Percentiles rank a stretch among this genome's conserved stretches.
These are phyloP conservation scores for Kalanchoe fedtschenkoi DNA, from an alignment of 164 flowering plant species.

Conservation along the genomic window DNA sequence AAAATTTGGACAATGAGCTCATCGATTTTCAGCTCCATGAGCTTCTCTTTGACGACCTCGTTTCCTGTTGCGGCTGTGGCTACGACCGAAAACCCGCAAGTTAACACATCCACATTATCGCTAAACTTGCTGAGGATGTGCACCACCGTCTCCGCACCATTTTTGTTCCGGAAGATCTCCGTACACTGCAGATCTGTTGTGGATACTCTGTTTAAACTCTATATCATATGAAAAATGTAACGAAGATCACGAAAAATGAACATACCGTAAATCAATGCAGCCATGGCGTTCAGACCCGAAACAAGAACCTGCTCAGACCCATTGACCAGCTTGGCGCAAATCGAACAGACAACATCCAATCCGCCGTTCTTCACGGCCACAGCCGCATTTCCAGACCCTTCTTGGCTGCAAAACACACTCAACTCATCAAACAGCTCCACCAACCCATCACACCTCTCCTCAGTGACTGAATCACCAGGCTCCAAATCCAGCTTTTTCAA, in stretches of 20 bases:
- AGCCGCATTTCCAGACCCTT: conserved; percentile 51
- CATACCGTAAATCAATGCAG: conserved; percentile 58
- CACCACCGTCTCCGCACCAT: conserved; percentile 52
- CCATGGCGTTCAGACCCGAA: conserved; percentile 44
- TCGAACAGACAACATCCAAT: conserved; percentile 48
- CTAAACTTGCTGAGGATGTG: conserved; percentile 28
- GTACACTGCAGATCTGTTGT: conserved; percentile 74
- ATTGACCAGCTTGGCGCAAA: conserved; percentile 39
- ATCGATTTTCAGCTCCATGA: conserved; percentile 78
- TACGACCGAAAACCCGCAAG: conserved; percentile 61
- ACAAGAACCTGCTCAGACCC: conserved; percentile 20
- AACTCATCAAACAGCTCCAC: conserved; percentile 35
- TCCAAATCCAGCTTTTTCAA: conserved; percentile 30
- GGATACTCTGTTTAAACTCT: no score
- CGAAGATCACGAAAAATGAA: background rate
- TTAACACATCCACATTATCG: conserved; percentile 34
- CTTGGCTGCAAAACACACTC: conserved; percentile 30
- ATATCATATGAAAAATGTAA: no score
- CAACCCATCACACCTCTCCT: conserved; percentile 32
- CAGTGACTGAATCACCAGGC: conserved; percentile 3
- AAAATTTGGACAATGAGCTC: conserved; percentile 51
- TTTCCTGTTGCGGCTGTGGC: conserved; percentile 84
- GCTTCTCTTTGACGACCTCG: conserved; percentile 74
- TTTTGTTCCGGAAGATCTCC: conserved; percentile 41
- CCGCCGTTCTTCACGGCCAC: conserved; percentile 69